Conservation (phyloP, 176 grass and related monocot genomes). For the Oryza punctata region DNA sequence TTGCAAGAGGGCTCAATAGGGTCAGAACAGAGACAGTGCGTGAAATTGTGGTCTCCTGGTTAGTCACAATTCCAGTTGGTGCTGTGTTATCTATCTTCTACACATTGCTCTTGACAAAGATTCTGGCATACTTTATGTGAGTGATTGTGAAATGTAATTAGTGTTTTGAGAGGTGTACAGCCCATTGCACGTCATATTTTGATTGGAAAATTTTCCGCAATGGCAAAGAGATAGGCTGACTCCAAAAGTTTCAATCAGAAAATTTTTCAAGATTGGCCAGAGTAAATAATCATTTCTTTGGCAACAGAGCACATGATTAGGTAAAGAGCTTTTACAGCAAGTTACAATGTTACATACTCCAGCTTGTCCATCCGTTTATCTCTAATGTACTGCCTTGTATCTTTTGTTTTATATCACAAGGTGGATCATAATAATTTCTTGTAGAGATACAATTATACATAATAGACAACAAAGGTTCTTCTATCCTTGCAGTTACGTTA, state of each 20-base stretch:
- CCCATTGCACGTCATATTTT: slow-evolving; percentile 20
- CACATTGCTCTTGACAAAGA: slow-evolving; percentile 71
- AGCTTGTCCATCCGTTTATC: slow-evolving; percentile 13
- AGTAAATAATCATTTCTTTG: slow-evolving; percentile 48
- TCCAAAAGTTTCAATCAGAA: not conserved
- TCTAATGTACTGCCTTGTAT: slow-evolving; percentile 26
- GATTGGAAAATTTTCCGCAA: not conserved
- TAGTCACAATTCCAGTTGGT: slow-evolving; percentile 90
- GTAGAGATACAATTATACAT: slow-evolving; percentile 42
- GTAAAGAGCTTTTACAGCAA: slow-evolving; percentile 30
- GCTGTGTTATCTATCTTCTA: slow-evolving; percentile 71
- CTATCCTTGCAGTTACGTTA: slow-evolving; percentile 30
- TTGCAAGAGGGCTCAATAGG: slow-evolving; percentile 85
- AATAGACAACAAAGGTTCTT: slow-evolving; percentile 10
- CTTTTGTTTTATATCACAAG: slow-evolving; percentile 27
- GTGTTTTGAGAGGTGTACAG: slow-evolving; percentile 38
- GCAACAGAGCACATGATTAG: slow-evolving; percentile 23
- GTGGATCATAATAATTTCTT: slow-evolving; percentile 38
- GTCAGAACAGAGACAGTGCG: slow-evolving; percentile 83
- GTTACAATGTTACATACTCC: slow-evolving; percentile 32
- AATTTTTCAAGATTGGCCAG: slow-evolving; percentile 38
- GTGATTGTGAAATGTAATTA: slow-evolving; percentile 31
- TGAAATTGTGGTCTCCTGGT: slow-evolving; percentile 86
- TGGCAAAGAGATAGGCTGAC: slow-evolving; percentile 29
- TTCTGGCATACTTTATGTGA: slow-evolving; percentile 70